A percentile compares a stretch with the other conserved stretches of the same genome.
phyloP scores from a whole-genome alignment of 495 filamentous ascomycete species.

The Trichoderma reesei region DNA sequence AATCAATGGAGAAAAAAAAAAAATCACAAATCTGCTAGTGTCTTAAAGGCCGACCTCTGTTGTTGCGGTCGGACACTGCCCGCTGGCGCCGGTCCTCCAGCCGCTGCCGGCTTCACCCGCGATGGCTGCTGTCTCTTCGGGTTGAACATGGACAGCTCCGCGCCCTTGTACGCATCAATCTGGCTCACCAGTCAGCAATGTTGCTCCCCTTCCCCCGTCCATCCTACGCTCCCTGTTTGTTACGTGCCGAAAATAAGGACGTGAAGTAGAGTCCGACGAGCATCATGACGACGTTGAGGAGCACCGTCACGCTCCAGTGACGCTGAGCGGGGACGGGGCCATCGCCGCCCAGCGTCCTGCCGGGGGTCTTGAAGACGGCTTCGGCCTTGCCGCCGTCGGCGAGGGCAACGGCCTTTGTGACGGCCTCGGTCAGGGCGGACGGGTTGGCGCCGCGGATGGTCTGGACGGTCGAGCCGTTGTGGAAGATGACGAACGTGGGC shows the following conservation, averaged over 20 bases:
- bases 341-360: constrained; percentile 26
- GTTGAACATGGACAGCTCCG: constrained; percentile 56
- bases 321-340: constrained; percentile 17
- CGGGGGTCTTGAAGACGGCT: constrained; percentile 31
- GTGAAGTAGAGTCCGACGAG: constrained; percentile 54
- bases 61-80: constrained; percentile 17
- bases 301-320: constrained; percentile 19
- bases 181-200: constrained; percentile 20
- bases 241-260: constrained; percentile 43
- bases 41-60: constrained; percentile 29
- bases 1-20: neutral
- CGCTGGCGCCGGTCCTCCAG: constrained; percentile 14
- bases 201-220: neutral
- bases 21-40: constrained; percentile 29
- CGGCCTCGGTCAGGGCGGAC: constrained; percentile 57
- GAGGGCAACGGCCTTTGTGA: constrained; percentile 61
- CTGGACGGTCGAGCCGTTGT: constrained; percentile 51
- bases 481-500: constrained; percentile 90
- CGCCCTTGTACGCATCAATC: constrained; percentile 58
- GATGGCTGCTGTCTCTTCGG: constrained; percentile 28
- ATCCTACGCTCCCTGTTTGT: neutral
- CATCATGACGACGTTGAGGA: constrained; percentile 37
- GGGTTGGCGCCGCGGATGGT: constrained; percentile 68
- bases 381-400: constrained; percentile 39
- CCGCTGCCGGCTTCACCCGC: constrained; percentile 13